Base-by-base conservation (phyloP, 2,329 filamentous ascomycete species). In the Aspergillus sojae region DNA sequence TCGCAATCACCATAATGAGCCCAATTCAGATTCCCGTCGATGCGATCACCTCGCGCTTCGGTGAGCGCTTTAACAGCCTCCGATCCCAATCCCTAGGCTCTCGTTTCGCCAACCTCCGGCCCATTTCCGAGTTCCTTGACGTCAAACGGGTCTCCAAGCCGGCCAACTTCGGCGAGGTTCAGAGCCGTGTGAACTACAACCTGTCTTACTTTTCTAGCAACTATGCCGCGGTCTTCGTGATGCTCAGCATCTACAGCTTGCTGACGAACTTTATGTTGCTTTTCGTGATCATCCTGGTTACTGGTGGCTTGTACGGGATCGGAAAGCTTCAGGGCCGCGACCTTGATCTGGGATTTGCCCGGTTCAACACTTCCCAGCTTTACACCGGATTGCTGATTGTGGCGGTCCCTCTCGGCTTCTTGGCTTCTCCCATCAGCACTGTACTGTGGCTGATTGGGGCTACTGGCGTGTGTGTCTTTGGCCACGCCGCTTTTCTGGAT, bases 161-260 rank as follows among this genome's bases (percentile, higher is more conserved):
- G 32, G 88, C 87, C 76, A 96, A 96, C 83, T 97, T 98, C 74
- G 84, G 83, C 69, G 94, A 97, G 80, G 88, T 93, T 68, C 94
- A 98, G 81, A 93, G 90, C 72, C 89, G 94, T 69, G 89, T 97
- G 82, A 96, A 96, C 85, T 97, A 97, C 89, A 99, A 99, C 81
- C 83, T 99, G 69, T 89, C 91, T 78, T 91, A 98, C 84, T 99
- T 96, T 85, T 96, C 93, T 67, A 97, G 93, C 90, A 99, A 99
- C 85, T 99, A 99, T 86, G 91, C 91, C 71, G 90, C 91, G 68
- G 88, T 98, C 72, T 97, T 98, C 78, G 85, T 91, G 73, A 96
- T 99, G 90, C 90, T 99, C 75, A 92, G 91, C 84, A 90, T 99
- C 82, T 99, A 99, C 85, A 92, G 92, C 74, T 83, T 99, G 74